Evolutionary conservation across 768 basidiomycete species (phyloP), one percentile per base, ranked within the genome.

Genomic region (Amyloporia xantha): DNA sequence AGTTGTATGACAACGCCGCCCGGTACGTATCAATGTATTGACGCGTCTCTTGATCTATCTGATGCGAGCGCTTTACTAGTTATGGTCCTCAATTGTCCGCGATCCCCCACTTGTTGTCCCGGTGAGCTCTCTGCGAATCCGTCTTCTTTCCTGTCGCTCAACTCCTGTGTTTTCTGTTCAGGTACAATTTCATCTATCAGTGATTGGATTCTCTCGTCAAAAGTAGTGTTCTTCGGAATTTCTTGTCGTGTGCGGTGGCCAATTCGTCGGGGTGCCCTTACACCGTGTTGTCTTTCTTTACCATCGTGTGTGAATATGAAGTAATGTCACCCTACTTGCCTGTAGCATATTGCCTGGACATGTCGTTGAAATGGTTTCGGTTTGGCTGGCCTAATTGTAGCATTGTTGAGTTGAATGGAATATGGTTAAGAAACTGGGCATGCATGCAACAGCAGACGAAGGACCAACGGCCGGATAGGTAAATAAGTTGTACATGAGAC

Each of bases 1-100:
- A 99, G 68, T 73, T 98, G 12, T 99, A 98, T 62, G 96, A 98
- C 65, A 99, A 99, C 52, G 89, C 92, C 7, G 93, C 95, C 0
- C 75, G 94, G 75, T 86, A 64, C 43, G 71, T 62, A 13, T 39
- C 6, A 13, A 39, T 39, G 38, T 20, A 26, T 10, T 52, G 36
- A 15, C 40, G 21, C 30, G 26, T 40, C n/a, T 3, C n/a, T 3
- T 25, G 15, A 46, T 19, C 33, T 36, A 35, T 44, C 20, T 35
- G 33, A n/a, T 35, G 10, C n/a, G 33, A 35, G 10, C n/a, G 10
- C 10, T 35, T 9, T 35, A 19, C 12, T 49, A 83, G 83, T 49
- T 94, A 94, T 60, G 94, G 94, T 1, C 95, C 94, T 0, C 93
- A 96, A 60, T 76, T 97, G 10, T 90, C 91, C 21, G 92, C 94